A percentile compares a stretch with the other conserved stretches of the same genome.
Evolutionary conservation across 2,329 filamentous ascomycete genomes (phyloP).

Genomic region (Tricladium varicosporioides): DNA sequence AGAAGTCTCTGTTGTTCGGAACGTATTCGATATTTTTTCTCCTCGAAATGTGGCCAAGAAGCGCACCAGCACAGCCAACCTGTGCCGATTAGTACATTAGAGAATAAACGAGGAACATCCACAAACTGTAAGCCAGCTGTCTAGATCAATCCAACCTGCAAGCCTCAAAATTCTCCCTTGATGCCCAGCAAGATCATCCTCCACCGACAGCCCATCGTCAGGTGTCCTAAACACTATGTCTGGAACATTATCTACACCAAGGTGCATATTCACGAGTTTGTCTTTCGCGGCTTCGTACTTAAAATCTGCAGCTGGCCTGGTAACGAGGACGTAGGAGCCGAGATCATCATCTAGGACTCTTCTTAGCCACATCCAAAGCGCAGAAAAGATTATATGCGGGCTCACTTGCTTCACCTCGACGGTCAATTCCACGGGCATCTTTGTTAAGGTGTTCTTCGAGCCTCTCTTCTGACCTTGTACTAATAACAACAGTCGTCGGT

Average conservation of each 20-base stretch:
- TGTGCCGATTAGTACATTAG: conserved; percentile 16
- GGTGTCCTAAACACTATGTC: conserved; percentile 62
- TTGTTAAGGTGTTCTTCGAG: conserved; percentile 32
- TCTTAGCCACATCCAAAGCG: not conserved
- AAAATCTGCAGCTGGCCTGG: conserved; percentile 72
- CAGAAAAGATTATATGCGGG: not conserved
- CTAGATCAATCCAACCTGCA: conserved; percentile 68
- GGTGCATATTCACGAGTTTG: conserved; percentile 59
- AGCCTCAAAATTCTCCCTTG: conserved; percentile 67
- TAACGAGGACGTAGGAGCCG: conserved; percentile 56
- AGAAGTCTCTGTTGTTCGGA: conserved; percentile 54
- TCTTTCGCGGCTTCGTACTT: conserved; percentile 62
- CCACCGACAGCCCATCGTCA: conserved; percentile 44
- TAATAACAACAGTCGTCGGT: conserved; percentile 54
- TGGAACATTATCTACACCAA: conserved; percentile 41
- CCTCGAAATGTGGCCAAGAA: conserved; percentile 76
- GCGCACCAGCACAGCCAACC: conserved; percentile 82
- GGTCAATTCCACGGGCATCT: conserved; percentile 29
- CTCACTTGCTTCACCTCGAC: conserved; percentile 27
- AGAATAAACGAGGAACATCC: not conserved
- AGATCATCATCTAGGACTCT: conserved; percentile 34
- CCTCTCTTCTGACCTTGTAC: conserved; percentile 32
- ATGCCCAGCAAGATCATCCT: conserved; percentile 46
- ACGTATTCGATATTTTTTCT: conserved; percentile 61
- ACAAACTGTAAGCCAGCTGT: conserved; percentile 66